phyloP scores from a whole-genome alignment of 441 rosid genomes.

The Gossypium davidsonii region DNA sequence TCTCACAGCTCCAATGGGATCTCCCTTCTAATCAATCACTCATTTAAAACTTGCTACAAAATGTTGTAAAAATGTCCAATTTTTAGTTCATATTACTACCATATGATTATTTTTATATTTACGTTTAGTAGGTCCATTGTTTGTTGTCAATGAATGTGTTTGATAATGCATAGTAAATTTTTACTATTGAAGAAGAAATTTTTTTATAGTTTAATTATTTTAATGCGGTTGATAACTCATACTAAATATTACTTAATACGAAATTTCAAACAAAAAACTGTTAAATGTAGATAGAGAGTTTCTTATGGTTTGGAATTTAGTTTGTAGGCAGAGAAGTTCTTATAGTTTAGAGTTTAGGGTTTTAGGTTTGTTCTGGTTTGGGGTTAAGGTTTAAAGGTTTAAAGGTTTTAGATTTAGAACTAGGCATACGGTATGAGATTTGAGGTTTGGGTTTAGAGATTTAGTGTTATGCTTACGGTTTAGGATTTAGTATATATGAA shows the following conservation, averaged over 20 bases:
- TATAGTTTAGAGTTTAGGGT: too few species aligned
- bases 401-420: too few species aligned
- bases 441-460: too few species aligned
- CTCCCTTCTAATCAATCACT: conserved; percentile 8
- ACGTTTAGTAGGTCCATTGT: neutral
- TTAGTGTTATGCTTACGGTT: too few species aligned
- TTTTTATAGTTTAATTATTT: neutral
- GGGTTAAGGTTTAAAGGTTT: too few species aligned
- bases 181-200: neutral
- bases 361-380: too few species aligned
- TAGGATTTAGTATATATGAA: too few species aligned
- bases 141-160: neutral
- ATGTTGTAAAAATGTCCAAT: neutral
- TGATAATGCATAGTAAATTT: neutral
- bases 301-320: neutral
- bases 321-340: too few species aligned
- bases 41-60: neutral
- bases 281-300: neutral
- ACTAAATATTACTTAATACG: neutral
- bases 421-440: too few species aligned
- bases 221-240: neutral
- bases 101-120: neutral
- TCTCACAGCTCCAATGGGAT: conserved; percentile 7
- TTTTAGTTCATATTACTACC: neutral
- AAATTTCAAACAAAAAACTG: neutral